These are phyloP conservation scores for Aegilops longissima DNA, from an alignment of 176 grass and related monocot genomes.

Conservation along the genomic window DNA sequence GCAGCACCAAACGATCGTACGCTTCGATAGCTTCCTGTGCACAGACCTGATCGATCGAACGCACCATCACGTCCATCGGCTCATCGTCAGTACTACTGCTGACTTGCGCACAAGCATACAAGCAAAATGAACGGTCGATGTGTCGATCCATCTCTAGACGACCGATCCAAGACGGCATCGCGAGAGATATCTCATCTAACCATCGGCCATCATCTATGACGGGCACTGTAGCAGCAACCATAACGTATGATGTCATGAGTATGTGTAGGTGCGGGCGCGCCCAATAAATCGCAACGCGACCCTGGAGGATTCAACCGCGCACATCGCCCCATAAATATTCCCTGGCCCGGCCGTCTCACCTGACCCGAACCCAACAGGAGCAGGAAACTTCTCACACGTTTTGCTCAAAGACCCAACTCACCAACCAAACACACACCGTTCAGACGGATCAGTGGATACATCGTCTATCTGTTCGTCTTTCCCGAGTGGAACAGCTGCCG, in stretches of 20 bases:
- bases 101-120: neutral
- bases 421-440: neutral
- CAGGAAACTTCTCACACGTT: neutral
- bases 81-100: too few relatives aligned
- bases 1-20: too few relatives aligned
- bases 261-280: too few relatives aligned
- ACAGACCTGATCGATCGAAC: too few relatives aligned
- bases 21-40: too few relatives aligned
- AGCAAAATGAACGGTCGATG: neutral
- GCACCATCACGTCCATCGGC: neutral
- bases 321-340: constrained; percentile 14
- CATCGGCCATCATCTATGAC: too few relatives aligned
- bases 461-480: neutral
- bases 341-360: neutral
- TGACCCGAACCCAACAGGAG: neutral
- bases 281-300: neutral
- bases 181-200: too few relatives aligned
- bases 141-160: neutral
- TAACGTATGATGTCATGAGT: neutral
- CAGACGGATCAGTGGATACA: neutral
- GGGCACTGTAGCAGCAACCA: too few relatives aligned
- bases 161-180: neutral
- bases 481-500: neutral
- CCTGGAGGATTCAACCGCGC: neutral
- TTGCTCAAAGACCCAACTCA: neutral